Evolutionary conservation across 2,329 filamentous ascomycete genomes (phyloP), one percentile per base, ranked within the genome.

Genomic region (Hypoxylon sp.): DNA sequence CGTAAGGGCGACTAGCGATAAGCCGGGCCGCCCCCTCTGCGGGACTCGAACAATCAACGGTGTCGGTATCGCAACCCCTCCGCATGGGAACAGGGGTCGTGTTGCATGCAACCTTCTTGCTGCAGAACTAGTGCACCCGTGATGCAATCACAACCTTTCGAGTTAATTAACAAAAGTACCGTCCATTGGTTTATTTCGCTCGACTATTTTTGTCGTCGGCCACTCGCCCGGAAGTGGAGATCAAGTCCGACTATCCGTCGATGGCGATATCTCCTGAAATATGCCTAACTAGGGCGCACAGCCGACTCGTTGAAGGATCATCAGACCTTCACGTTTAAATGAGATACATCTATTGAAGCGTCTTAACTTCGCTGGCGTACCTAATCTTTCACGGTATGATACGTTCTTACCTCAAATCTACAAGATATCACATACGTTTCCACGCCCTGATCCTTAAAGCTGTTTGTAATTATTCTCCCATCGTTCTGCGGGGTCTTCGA

Each of bases 121-220:
- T 56, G 67, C 63, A 62, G 37, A 58, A 33, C 52, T 70, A 70
- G 56, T 42, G 67, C 52, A 59, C 60, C 54, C 67, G 54, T 67
- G 60, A 67, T 67, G 62, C 57, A 55, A 63, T 55, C 50, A 55
- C 9, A 47, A 33, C 26, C 39, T 31, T 19, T 19, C 52, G 58
- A 39, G 22, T 42, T 65, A 63, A 67, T 70, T 63, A 51, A 42
- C 46, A 17, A 58, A 51, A 56, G 33, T 3, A 35, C 55, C 9
- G 37, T 47, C 50, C 29, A 55, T 61, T 60, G 59, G 51, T 33
- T 31, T 58, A 48, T 55, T 46, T 48, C 29, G 31, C 50, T 50
- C 58, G 44, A 63, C 68, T 70, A 70, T 68, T 70, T 68, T 70
- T 65, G 61, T 70, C 57, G 44, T 54, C 54, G 57, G 57, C 31